A percentile compares a stretch with the other conserved stretches of the same genome.
These are phyloP conservation scores for Penicillium taxi DNA, from an alignment of 495 filamentous ascomycete genomes.

Conservation along the genomic window DNA sequence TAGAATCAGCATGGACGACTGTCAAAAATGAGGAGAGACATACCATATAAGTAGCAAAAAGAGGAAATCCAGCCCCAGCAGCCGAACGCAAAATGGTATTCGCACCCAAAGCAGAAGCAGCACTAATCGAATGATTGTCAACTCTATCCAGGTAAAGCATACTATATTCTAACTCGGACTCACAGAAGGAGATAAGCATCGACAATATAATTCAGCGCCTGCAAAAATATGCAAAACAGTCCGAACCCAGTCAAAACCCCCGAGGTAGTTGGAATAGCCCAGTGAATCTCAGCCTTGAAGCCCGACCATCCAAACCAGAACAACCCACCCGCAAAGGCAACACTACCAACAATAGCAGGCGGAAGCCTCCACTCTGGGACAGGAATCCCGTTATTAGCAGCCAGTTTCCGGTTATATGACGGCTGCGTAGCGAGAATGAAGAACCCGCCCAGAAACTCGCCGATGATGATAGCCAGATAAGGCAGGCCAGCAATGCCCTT, in stretches of 20 bases:
- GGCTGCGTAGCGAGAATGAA: conserved; percentile 60
- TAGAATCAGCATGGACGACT: conserved; percentile 20
- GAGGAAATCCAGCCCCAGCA: conserved; percentile 67
- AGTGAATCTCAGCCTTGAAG: conserved; percentile 60
- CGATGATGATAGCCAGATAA: conserved; percentile 73
- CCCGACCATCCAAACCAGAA: conserved; percentile 85
- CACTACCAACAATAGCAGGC: conserved; percentile 67
- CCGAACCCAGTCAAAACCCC: conserved; percentile 56
- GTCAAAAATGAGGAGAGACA: neutral
- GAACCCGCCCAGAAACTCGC: conserved; percentile 59
- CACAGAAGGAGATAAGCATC: conserved; percentile 84
- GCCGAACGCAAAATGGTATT: conserved; percentile 79
- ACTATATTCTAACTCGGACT: conserved; percentile 26
- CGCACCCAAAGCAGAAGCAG: conserved; percentile 75
- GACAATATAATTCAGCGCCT: conserved; percentile 76
- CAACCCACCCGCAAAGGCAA: conserved; percentile 62
- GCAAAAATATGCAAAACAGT: conserved; percentile 73
- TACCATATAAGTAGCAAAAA: conserved; percentile 68
- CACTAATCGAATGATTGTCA: conserved; percentile 36
- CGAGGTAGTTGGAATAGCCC: conserved; percentile 73
- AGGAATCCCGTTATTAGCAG: conserved; percentile 63
- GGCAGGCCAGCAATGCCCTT: conserved; percentile 64
- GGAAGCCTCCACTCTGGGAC: conserved; percentile 84
- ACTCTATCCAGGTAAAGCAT: neutral
- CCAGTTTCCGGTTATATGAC: conserved; percentile 54